Base-by-base conservation (phyloP, 257 asterid species). In the Solanum piurae region DNA sequence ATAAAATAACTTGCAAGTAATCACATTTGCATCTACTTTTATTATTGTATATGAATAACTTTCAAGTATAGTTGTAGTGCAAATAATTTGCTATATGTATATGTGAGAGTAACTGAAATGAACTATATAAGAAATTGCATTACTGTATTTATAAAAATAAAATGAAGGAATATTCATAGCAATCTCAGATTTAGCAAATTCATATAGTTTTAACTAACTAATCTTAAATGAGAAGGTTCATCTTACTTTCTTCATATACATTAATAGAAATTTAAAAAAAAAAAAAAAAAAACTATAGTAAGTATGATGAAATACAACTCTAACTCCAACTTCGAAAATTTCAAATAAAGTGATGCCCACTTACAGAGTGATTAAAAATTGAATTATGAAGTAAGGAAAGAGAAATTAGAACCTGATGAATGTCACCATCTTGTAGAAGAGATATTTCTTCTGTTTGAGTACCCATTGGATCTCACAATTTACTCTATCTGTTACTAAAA, bases 361-460 rank as follows among this genome's bases (percentile, higher is more conserved):
- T 58, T 20, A 20, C 25, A 20, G 66, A 58, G 66, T 55, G 25
- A 55, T 38, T 31, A 55, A 77, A 52, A 4, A 87, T 1, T 40
- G 2, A 10, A 77, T 4, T 42, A 0, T 25, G 83, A 42, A 14
- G 34, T 6, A 31, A 8, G 44, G 3, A 44, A 85, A 75, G 21
- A 58, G 31, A 27, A 87, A 27, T 76, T 12, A n/a, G 60, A 76
- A 93, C 98, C 98, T 94, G 90, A 37, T 85, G 84, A 55, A 89
- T 83, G 75, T 90, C 95, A 40, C 93, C 95, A 40, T 93, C 94
- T 88, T 94, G 95, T 9, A 95, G 89, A 77, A 95, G 95, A 90
- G 91, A 88, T 9, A 92, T 89, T 74, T 90, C 94, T 42, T 93
- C 96, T 87, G 94, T 96, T 44, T 69, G 93, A 87, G 90, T 89